Conservation (phyloP, 352 stramenopile genomes). For the Thraustochytrium sp. region DNA sequence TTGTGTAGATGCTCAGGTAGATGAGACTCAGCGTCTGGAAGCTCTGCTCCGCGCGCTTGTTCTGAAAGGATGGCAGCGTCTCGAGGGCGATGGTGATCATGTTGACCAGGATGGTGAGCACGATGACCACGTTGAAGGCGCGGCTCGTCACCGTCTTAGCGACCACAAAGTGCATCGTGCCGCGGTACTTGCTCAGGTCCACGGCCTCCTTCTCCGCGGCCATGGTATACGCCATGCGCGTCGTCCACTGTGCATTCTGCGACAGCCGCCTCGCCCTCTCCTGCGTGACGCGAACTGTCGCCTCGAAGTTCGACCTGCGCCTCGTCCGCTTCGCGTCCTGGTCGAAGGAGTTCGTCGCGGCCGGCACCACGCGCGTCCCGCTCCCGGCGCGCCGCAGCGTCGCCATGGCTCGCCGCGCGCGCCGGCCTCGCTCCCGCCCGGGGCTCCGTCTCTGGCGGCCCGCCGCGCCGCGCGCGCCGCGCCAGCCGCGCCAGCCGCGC, state of each 20-base stretch:
- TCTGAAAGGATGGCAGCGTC: constrained; percentile 10
- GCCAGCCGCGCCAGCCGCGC: no score
- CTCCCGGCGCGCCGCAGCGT: no score
- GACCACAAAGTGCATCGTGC: constrained; percentile 8
- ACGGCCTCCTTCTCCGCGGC: neutral
- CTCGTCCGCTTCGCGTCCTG: no score
- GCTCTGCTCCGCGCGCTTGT: constrained; percentile 4
- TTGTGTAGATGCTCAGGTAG: constrained; percentile 24
- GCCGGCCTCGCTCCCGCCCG: no score
- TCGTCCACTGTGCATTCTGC: neutral
- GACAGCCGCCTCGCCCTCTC: neutral
- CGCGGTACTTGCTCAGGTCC: constrained; percentile 9
- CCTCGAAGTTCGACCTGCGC: neutral
- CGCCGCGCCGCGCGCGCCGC: no score
- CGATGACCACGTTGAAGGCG: constrained; percentile 6
- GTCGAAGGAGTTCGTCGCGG: no score
- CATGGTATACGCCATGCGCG: neutral
- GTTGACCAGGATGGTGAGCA: constrained; percentile 18
- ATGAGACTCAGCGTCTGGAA: constrained; percentile 17
- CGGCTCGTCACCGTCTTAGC: neutral
- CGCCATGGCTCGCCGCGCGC: no score
- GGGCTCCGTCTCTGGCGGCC: no score
- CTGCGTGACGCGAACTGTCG: neutral
- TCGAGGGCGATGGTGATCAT: constrained; percentile 40
- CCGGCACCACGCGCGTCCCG: no score